A percentile compares a stretch with the other conserved stretches of the same genome.
phyloP scores from a whole-genome alignment of 129 eudicot genomes.

The Saussurea involucrata region DNA sequence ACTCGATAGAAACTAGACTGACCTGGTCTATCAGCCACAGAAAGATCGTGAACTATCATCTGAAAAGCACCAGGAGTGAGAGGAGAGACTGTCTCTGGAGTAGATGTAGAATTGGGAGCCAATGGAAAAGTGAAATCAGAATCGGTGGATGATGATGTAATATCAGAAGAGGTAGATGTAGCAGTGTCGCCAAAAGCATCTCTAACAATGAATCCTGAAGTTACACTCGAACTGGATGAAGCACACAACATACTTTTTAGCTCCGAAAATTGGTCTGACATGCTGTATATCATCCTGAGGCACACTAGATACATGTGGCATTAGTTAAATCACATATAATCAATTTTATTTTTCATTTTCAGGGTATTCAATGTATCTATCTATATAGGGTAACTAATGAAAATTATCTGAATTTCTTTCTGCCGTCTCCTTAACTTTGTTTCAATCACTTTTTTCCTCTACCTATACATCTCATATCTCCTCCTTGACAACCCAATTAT shows the following conservation, averaged over 20 bases:
- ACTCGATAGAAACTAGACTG: constrained; percentile 47
- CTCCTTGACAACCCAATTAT: constrained; percentile 4
- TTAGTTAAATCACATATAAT: constrained; percentile 46
- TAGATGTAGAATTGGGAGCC: constrained; percentile 49
- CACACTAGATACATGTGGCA: constrained; percentile 76
- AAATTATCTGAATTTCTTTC: background rate
- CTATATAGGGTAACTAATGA: constrained; percentile 8
- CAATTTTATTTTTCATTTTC: no score
- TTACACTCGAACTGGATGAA: constrained; percentile 58
- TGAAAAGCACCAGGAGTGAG: constrained; percentile 59
- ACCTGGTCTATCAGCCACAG: constrained; percentile 73
- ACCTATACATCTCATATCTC: background rate
- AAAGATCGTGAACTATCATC: constrained; percentile 77
- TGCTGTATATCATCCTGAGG: constrained; percentile 98
- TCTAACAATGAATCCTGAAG: constrained; percentile 54
- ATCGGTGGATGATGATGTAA: constrained; percentile 65
- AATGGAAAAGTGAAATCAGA: constrained; percentile 73
- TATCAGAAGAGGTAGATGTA: constrained; percentile 58
- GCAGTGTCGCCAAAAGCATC: constrained; percentile 47
- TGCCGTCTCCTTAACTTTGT: background rate
- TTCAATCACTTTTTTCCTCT: background rate
- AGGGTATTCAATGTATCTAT: constrained; percentile 4
- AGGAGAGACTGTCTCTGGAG: constrained; percentile 53
- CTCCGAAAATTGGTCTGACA: constrained; percentile 90
- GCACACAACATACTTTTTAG: constrained; percentile 70